Base-by-base conservation (phyloP, 2,329 filamentous ascomycete genomes). In the Aureobasidium sp. region DNA sequence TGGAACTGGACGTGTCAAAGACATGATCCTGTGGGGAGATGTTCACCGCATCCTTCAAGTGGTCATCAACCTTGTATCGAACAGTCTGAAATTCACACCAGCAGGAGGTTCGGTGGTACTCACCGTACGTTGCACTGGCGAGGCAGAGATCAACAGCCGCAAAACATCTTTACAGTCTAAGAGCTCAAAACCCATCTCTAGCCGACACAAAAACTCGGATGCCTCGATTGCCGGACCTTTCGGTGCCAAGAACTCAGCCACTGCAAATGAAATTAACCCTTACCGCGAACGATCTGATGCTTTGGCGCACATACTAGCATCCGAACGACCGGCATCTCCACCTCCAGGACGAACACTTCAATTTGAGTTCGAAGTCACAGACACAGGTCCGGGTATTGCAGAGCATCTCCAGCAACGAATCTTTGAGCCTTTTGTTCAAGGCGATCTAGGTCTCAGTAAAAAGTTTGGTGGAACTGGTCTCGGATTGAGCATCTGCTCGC, bases 341-440 rank as follows among this genome's bases (percentile, higher is more conserved):
- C 71, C 85, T 10, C 84, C 84, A 2, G 80, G 85, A 11, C 83
- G 79, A 64, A 78, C 79, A n/a, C 79, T 87, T 51, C 65, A 82
- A 8, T 95, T 95, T 61, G 86, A 94, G 63, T 95, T 95, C 56
- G 86, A 94, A 64, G 88, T 95, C 1, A 79, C 89, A 64, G 90
- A 96, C 60, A 91, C 84, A 0, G 90, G 90, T 0, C 90, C 89
- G 0, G 90, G 90, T 24, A 95, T 95, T 53, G 81, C 88, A 0
- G 79, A 83, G 6, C 73, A 85, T 58, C 80, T 94, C 67, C 88
- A 90, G 61, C 76, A 87, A 54, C 84, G 84, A 60, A 88, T 96
- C 8, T 96, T 96, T 65, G 90, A 95, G 66, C 90, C 90, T 0
- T 96, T 96, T 64, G 87, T 95, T 0, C 90, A 96, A 68, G 90